Evolutionary conservation across 148 eudicot genomes (phyloP).

Genomic region (Rhododendron kiyosumense): DNA sequence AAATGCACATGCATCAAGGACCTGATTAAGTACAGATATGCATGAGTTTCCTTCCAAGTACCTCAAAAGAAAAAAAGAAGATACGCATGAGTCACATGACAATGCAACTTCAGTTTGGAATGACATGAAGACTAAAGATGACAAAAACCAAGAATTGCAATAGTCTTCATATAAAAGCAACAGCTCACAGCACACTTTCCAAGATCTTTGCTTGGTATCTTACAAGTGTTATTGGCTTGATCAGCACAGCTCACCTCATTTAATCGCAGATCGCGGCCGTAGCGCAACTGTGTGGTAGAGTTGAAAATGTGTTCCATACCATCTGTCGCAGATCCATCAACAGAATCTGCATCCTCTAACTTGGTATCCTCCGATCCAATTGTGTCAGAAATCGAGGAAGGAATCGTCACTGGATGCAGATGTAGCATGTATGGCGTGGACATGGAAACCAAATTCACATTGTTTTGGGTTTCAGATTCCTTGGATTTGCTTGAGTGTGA

Average conservation of each 20-base stretch:
- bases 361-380: conserved; percentile 49
- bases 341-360: conserved; percentile 62
- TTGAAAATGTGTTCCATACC: conserved; percentile 99
- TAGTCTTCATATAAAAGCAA: neutral
- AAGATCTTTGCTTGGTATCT: neutral
- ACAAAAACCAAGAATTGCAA: neutral
- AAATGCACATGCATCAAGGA: neutral
- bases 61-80: neutral
- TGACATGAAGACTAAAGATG: neutral
- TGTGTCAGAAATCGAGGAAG: conserved; percentile 69
- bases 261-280: conserved; percentile 90
- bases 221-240: neutral
- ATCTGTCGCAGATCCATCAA: conserved; percentile 64
- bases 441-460: conserved; percentile 59
- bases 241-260: conserved; percentile 66
- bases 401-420: conserved; percentile 80
- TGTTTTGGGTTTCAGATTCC: conserved; percentile 52
- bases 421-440: conserved; percentile 92
- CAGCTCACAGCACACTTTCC: neutral
- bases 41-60: neutral
- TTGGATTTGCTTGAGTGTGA: conserved; percentile 44
- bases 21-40: neutral
- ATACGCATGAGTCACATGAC: neutral
- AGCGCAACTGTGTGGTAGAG: conserved; percentile 80
- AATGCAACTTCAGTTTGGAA: neutral